A percentile compares a stretch with the other conserved stretches of the same genome.
Conservation (phyloP, 352 stramenopile species). For the Albugo candida region DNA sequence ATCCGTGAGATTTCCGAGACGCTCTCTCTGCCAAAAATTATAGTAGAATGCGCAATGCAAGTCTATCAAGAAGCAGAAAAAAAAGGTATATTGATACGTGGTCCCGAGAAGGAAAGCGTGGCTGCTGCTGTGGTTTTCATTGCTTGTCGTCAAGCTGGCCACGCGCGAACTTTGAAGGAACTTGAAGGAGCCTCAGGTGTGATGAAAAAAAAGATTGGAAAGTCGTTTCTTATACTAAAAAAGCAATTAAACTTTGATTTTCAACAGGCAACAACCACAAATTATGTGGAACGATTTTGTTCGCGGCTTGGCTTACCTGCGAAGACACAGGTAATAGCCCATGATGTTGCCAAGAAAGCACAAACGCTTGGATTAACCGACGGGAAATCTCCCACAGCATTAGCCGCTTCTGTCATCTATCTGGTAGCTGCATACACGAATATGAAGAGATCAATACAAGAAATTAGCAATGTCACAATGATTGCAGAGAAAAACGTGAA, state of each 20-base stretch:
- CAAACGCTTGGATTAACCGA: constrained; percentile 38
- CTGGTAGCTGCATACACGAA: constrained; percentile 67
- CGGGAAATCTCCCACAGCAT: constrained; percentile 45
- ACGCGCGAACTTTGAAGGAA: constrained; percentile 52
- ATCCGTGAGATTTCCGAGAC: constrained; percentile 50
- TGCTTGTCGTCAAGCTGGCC: constrained; percentile 40
- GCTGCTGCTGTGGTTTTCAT: constrained; percentile 47
- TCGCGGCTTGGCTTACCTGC: constrained; percentile 44
- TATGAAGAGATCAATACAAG: constrained; percentile 54
- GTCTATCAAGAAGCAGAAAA: constrained; percentile 49
- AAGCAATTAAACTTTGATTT: constrained; percentile 36
- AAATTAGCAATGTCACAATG: constrained; percentile 67
- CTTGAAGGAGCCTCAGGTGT: constrained; percentile 54
- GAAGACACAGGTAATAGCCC: constrained; percentile 60
- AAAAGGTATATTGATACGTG: constrained; percentile 37
- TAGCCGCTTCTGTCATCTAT: constrained; percentile 64
- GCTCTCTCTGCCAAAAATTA: constrained; percentile 42
- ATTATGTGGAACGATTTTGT: constrained; percentile 63
- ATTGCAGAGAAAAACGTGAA: constrained; percentile 73
- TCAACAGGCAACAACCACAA: constrained; percentile 40
- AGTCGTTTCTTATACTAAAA: constrained; percentile 52
- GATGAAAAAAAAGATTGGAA: constrained; percentile 55
- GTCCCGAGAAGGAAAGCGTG: constrained; percentile 46
- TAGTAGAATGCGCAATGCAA: constrained; percentile 49
- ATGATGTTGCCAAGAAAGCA: constrained; percentile 55